Evolutionary conservation across 352 stramenopile species (phyloP), one percentile per base, ranked within the genome.

Genomic region (Halophytophthora polymorphica): DNA sequence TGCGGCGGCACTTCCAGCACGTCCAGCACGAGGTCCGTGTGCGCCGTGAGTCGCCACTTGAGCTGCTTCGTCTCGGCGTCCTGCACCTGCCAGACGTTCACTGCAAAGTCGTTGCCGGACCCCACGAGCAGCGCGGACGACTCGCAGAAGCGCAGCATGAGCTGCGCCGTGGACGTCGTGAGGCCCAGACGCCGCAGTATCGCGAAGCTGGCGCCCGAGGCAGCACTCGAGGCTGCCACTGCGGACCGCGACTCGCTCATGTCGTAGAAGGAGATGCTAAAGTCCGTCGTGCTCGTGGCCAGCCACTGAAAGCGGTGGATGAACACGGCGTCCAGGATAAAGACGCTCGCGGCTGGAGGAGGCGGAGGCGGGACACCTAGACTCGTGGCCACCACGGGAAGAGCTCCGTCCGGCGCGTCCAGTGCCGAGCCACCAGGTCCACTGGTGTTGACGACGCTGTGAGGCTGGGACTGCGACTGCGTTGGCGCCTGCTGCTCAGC

Each of bases 231-330:
- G 8, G 43, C 33, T 4, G 61, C 33, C 23, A 56, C 35, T 40
- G 58, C 37, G 25, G 71, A 65, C 14, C 66, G 64, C 17, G 77
- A 72, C n/a, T 89, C 77, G 21, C 77, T 71, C 63, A 87, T 75
- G 35, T 72, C 73, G 49, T 88, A 93, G 42, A 93, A 93, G n/a
- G 83, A 83, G 47, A 93, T 89, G 2, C 65, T 55, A 58, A 90
- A 88, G 57, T 93, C 77, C 12, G 83, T 88, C 15, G 78, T 88
- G 38, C 78, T 88, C 34, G 90, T 60, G 1, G 69, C 74, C 8
- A 93, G 58, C 50, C 82, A 80, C 45, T 76, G 50, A 40, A 82
- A 84, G 22, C 75, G 72, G 38, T 71, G 50, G 15, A 90, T 58
- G 47, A 89, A 90, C 17, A 73, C 73, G 13, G 83, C 78, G 12